A percentile compares a stretch with the other conserved stretches of the same genome.
Evolutionary conservation across 495 filamentous ascomycete genomes (phyloP).

Genomic region (Cercophora samala): DNA sequence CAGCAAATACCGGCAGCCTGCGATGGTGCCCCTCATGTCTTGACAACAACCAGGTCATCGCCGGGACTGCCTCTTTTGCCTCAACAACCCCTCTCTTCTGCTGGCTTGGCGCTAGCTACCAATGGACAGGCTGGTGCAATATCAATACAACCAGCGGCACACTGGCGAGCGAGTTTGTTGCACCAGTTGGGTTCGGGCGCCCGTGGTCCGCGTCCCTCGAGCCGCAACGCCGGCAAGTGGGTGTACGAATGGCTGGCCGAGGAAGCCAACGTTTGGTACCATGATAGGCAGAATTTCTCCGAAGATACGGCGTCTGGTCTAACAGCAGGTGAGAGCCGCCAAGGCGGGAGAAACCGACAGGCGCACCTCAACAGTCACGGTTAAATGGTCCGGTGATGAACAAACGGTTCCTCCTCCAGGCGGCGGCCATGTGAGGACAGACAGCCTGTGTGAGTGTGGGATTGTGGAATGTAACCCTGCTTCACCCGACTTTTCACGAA

Average conservation of each 20-base stretch:
- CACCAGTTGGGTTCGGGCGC: background rate
- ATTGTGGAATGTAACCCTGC: slow-evolving; percentile 17
- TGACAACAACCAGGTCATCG: background rate
- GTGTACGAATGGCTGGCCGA: slow-evolving; percentile 2
- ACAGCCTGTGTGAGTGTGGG: background rate
- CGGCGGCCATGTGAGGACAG: background rate
- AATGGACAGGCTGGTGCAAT: background rate
- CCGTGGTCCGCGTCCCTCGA: background rate
- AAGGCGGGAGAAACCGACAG: slow-evolving; percentile 22
- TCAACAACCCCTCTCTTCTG: background rate
- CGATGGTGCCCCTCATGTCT: background rate
- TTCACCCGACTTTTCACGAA: slow-evolving; percentile 9
- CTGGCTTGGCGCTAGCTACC: background rate
- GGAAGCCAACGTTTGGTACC: slow-evolving; percentile 10
- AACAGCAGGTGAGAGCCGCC: slow-evolving; percentile 19
- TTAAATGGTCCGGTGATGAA: slow-evolving; percentile 16
- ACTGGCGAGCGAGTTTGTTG: background rate
- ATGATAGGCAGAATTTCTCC: slow-evolving; percentile 18
- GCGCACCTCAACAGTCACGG: slow-evolving; percentile 13
- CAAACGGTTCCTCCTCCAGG: background rate
- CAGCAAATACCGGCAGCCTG: background rate
- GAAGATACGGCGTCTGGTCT: slow-evolving; percentile 1
- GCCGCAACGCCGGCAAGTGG: slow-evolving; percentile 2
- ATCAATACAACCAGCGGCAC: background rate
- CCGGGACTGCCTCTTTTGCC: background rate